These are phyloP conservation scores for Salvia splendens DNA, from an alignment of 257 asterid species.

Conservation along the genomic window DNA sequence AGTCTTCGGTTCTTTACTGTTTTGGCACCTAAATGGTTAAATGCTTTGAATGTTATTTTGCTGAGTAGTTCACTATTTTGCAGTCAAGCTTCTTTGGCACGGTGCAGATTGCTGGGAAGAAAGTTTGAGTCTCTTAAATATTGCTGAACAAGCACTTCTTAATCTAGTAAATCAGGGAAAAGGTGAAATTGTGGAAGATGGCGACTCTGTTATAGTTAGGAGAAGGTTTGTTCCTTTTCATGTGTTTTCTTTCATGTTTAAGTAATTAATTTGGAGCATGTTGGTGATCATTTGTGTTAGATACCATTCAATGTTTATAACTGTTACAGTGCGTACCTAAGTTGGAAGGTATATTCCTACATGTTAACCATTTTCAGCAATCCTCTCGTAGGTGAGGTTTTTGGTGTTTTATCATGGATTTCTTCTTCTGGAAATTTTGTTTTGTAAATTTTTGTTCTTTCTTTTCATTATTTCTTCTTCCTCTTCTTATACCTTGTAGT, in stretches of 20 bases:
- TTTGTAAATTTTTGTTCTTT: constrained; percentile 1
- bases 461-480: not conserved
- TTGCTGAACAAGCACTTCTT: constrained; percentile 67
- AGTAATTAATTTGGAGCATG: constrained; percentile 1
- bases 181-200: constrained; percentile 28
- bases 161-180: constrained; percentile 36
- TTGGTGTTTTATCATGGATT: not conserved
- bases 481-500: not conserved
- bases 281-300: not conserved
- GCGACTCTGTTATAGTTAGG: constrained; percentile 51
- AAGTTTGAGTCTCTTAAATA: constrained; percentile 63
- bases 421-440: constrained; percentile 14
- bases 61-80: constrained; percentile 28
- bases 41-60: not conserved
- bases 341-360: not conserved
- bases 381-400: not conserved
- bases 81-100: constrained; percentile 92
- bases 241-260: constrained; percentile 5
- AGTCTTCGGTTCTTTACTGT: constrained; percentile 19
- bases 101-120: constrained; percentile 92
- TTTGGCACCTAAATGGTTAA: constrained; percentile 13
- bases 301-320: not conserved
- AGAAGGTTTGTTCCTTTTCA: constrained; percentile 59
- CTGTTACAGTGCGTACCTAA: not conserved
- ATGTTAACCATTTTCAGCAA: not conserved